These are phyloP conservation scores for Ceratocystis ficicola DNA, from an alignment of 2,329 filamentous ascomycete genomes.

Conservation along the genomic window DNA sequence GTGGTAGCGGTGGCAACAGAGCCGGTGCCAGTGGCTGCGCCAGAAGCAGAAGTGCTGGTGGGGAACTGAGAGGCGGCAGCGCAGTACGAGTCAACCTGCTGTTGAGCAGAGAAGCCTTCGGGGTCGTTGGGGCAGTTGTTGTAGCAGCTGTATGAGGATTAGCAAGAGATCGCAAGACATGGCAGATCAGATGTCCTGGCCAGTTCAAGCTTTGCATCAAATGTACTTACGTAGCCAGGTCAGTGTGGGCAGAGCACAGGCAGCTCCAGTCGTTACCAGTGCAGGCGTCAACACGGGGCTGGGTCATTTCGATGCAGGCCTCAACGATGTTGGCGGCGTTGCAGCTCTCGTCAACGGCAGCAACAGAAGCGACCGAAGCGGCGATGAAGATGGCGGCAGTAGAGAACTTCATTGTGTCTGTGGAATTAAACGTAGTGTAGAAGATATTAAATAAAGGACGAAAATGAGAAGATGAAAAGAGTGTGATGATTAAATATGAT, in stretches of 20 bases:
- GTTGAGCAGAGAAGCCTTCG: constrained; percentile 29
- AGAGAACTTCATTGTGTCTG: constrained; percentile 37
- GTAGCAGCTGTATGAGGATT: constrained; percentile 35
- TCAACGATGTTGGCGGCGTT: constrained; percentile 38
- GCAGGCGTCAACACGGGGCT: constrained; percentile 33
- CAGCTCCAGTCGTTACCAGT: constrained; percentile 35
- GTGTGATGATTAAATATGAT: not conserved
- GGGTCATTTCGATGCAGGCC: constrained; percentile 34
- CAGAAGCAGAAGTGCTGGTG: constrained; percentile 26
- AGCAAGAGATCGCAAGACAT: too few relatives aligned
- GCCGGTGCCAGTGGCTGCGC: constrained; percentile 24
- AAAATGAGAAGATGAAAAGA: not conserved
- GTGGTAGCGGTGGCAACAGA: constrained; percentile 23
- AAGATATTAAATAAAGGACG: constrained; percentile 6
- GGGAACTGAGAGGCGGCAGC: constrained; percentile 35
- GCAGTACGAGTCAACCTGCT: constrained; percentile 37
- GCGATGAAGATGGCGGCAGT: constrained; percentile 33
- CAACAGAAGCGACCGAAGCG: constrained; percentile 27
- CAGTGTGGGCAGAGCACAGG: constrained; percentile 35
- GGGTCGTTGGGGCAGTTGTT: constrained; percentile 45
- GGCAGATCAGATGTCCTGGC: too few relatives aligned
- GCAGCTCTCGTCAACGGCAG: constrained; percentile 30
- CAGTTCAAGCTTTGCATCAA: too few relatives aligned
- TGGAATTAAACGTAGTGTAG: constrained; percentile 16
- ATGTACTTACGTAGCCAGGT: constrained; percentile 36